phyloP scores from a whole-genome alignment of 106 monocot species.

The Phalaenopsis equestris region DNA sequence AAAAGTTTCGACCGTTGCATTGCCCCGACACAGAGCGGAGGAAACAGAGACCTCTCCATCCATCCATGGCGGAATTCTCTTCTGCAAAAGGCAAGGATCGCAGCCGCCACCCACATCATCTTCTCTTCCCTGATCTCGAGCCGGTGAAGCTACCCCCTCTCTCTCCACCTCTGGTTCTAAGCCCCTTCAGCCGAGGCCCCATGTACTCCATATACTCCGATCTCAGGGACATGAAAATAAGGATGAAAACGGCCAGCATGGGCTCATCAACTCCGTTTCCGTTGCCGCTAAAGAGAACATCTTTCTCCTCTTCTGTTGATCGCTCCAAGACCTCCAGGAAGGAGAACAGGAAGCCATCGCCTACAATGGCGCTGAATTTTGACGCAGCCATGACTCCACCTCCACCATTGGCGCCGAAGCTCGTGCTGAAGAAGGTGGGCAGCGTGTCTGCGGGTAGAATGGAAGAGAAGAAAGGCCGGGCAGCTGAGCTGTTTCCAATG shows the following conservation, averaged over 20 bases:
- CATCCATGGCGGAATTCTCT: conserved; percentile 1
- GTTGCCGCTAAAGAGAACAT: neutral
- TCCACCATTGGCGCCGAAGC: conserved; percentile 1
- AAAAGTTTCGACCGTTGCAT: neutral
- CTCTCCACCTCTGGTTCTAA: neutral
- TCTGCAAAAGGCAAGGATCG: neutral
- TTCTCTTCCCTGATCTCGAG: neutral
- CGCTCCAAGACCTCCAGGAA: neutral
- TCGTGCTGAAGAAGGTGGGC: conserved; percentile 1
- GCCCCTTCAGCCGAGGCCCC: neutral
- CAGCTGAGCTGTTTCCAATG: neutral
- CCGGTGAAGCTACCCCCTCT: neutral
- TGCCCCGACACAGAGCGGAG: neutral
- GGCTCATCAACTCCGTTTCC: neutral
- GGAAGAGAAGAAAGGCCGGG: neutral
- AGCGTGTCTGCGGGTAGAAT: neutral
- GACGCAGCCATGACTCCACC: neutral
- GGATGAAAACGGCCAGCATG: neutral
- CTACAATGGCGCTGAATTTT: neutral
- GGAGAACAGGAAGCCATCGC: conserved; percentile 9
- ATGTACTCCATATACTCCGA: conserved; percentile 1
- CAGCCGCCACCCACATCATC: neutral
- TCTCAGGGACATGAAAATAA: neutral
- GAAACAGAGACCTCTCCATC: neutral
- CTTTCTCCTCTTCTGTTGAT: neutral